Conservation (phyloP, 495 filamentous ascomycete species). For the Neurospora hispaniola region DNA sequence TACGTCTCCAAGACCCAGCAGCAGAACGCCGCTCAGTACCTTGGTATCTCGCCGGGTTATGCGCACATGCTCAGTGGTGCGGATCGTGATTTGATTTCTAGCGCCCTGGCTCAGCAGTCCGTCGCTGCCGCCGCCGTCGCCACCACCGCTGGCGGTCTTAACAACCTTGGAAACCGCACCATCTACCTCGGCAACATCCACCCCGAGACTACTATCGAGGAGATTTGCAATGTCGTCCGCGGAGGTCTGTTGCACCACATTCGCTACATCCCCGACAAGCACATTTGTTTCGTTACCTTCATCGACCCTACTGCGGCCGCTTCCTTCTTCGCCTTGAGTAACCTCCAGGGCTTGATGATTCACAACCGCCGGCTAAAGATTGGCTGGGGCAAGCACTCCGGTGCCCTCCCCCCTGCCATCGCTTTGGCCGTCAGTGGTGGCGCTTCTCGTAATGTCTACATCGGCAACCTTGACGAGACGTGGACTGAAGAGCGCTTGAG, state of each 20-base stretch:
- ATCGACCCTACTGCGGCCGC: conserved; percentile 97
- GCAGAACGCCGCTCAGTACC: conserved; percentile 96
- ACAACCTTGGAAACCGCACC: conserved; percentile 93
- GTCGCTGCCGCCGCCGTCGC: conserved; percentile 94
- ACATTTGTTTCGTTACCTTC: conserved; percentile 99
- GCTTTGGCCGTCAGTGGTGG: conserved; percentile 92
- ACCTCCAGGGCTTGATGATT: conserved; percentile 96
- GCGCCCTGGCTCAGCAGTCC: conserved; percentile 91
- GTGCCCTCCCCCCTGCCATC: conserved; percentile 91
- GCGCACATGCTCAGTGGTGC: conserved; percentile 92
- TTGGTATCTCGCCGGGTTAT: conserved; percentile 96
- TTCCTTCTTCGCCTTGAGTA: conserved; percentile 95
- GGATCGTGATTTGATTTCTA: conserved; percentile 91
- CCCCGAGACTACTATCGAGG: conserved; percentile 95
- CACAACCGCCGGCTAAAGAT: conserved; percentile 97
- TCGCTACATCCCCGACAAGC: conserved; percentile 98
- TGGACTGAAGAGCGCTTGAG: conserved; percentile 93
- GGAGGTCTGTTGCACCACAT: conserved; percentile 93
- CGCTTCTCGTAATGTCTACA: conserved; percentile 92
- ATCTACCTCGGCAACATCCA: conserved; percentile 99
- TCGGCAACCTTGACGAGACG: conserved; percentile 93
- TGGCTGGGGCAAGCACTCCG: conserved; percentile 98
- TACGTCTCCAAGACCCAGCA: conserved; percentile 99
- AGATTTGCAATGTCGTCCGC: conserved; percentile 94
- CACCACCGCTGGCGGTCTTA: conserved; percentile 89